Evolutionary conservation across 495 filamentous ascomycete genomes (phyloP), one percentile per base, ranked within the genome.

Genomic region (Penicillium cataractarum): DNA sequence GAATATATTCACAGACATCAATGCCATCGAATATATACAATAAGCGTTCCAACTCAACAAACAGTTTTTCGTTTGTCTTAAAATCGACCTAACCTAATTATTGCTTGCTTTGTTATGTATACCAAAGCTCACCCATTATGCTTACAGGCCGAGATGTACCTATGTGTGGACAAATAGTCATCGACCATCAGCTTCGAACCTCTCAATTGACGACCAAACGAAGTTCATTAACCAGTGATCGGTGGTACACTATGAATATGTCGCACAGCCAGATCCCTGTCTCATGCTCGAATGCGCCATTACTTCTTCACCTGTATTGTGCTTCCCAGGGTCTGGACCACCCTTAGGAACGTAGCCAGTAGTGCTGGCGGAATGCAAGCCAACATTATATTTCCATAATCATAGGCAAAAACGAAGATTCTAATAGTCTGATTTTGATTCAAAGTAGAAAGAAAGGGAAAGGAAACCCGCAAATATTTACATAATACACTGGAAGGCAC

Each of bases 401-500:
- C 24, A 51, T 8, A 24, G 22, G 17, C 15, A 52, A 32, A 15
- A 7, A 31, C 0, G n/a, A 52, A 52, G 13, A 32, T 31, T 52
- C 49, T 35, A 29, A 46, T 46, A 31, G 24, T 42, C 39, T 46
- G 55, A 63, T 58, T 57, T 59, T 60, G 57, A 62, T 51, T 51
- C 33, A n/a, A 42, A 42, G 17, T 19, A 42, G 21, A 21, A 55
- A 12, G 27, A 55, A 40, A 42, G 50, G 33, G 56, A 68, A 65
- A 46, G 62, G 58, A 68, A 76, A 65, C 60, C 51, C 56, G 70
- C 57, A 68, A 64, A 73, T 79, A 79, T 82, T 67, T 81, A 79
- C 78, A 82, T 71, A 61, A 78, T 70, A 75, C 63, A 69, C 57
- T n/a, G 57, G 52, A 58, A 63, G 59, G 54, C 63, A 61, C 49